Conservation (phyloP, 371 early-diverging fungal genomes). For the Capniomyces stellatus region DNA sequence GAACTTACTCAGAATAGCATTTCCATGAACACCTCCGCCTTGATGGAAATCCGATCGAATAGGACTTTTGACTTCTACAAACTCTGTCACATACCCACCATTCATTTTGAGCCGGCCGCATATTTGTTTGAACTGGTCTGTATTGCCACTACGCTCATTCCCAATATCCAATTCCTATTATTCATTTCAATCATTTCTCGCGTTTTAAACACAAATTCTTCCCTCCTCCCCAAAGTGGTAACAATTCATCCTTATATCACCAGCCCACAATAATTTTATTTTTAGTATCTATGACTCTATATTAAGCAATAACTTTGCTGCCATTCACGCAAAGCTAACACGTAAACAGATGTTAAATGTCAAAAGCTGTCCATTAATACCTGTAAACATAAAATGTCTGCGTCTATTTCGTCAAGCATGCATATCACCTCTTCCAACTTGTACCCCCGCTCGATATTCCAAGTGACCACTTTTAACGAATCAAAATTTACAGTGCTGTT, state of each 20-base stretch:
- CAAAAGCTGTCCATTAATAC: conserved; percentile 7
- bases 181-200: too few species aligned
- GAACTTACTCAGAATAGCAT: conserved; percentile 54
- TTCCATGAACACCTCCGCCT: conserved; percentile 71
- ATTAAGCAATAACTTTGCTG: too few species aligned
- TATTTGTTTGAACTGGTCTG: conserved; percentile 40
- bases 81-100: conserved; percentile 57
- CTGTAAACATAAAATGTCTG: conserved; percentile 44
- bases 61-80: conserved; percentile 44
- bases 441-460: conserved; percentile 62
- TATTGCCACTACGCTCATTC: conserved; percentile 40
- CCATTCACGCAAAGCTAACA: too few species aligned
- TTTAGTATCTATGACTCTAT: too few species aligned
- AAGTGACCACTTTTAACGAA: conserved; percentile 31
- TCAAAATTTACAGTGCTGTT: background rate
- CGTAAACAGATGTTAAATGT: too few species aligned
- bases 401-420: conserved; percentile 31
- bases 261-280: too few species aligned
- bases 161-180: conserved; percentile 56
- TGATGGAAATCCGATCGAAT: conserved; percentile 24
- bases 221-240: too few species aligned
- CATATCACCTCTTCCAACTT: conserved; percentile 37
- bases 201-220: too few species aligned
- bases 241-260: too few species aligned
- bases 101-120: conserved; percentile 32